Evolutionary conservation across 2,329 filamentous ascomycete genomes (phyloP), one percentile per base, ranked within the genome.

Genomic region (Pseudopyricularia javanii): DNA sequence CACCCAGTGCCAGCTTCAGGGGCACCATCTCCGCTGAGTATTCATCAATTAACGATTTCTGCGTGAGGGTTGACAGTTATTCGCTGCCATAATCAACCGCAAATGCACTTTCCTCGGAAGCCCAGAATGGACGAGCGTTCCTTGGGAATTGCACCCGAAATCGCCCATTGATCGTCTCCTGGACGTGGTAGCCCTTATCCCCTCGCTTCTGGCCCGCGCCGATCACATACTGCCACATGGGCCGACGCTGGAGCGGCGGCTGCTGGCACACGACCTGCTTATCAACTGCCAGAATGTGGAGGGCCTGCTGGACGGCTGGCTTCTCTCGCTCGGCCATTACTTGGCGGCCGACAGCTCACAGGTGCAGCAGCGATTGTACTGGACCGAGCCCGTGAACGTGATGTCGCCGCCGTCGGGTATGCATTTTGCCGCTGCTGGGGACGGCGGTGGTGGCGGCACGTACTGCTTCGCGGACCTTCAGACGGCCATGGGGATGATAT

Each of bases 111-210:
- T 77, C 58, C 66, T 81, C n/a, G 68, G 74, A 14, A 66, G 67
- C 0, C 67, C 68, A 0, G 74, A 78, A 51, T 82, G 78, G 78
- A 68, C 64, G 2, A 70, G 68, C 0, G 63, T 69, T 3, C 78
- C 78, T 0, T 81, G 76, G 74, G 68, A 74, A 47, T 59, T 61
- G 14, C 74, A 80, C 53, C 73, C 72, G 15, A 78, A 79, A 54
- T 73, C 70, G 11, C 56, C 65, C 14, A 64, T 80, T 30, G 78
- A 81, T 59, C 65, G 65, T 28, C 70, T 82, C 3, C 66, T 81
- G 57, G 78, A 81, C 57, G 67, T 74, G 17, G 62, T 75, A 17
- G 67, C 73, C 24, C 63, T 69, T 7, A 58, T 80, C 7, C 75
- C 78, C 1, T 61, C 66, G 1, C 63, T 79, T n/a, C 66, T 78